A percentile compares a stretch with the other conserved stretches of the same genome.
Evolutionary conservation across 257 asterid species (phyloP).

Genomic region (Solanum clarkiae): DNA sequence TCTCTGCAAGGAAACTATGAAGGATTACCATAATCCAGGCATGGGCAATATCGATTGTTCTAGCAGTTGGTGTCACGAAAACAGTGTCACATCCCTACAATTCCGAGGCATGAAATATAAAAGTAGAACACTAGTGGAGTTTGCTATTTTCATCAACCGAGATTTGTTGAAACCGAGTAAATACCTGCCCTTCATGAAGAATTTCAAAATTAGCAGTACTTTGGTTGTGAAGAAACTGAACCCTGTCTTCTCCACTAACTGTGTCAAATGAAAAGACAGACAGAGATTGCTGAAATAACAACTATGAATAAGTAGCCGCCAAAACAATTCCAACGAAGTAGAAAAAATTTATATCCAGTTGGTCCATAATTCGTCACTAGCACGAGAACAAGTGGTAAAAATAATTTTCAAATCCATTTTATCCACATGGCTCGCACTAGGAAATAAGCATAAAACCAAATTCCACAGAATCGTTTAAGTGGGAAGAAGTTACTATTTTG

Average conservation of each 20-base stretch:
- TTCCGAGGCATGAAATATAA: slow-evolving; percentile 1
- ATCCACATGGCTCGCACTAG: not conserved
- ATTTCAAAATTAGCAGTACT: slow-evolving; percentile 86
- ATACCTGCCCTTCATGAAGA: slow-evolving; percentile 87
- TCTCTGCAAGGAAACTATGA: slow-evolving; percentile 10
- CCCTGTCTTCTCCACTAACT: slow-evolving; percentile 93
- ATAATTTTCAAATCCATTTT: not conserved
- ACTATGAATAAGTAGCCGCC: not conserved
- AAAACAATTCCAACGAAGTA: not conserved
- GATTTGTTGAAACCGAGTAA: slow-evolving; percentile 4
- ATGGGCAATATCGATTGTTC: slow-evolving; percentile 84
- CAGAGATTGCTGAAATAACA: not conserved
- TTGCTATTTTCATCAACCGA: not conserved
- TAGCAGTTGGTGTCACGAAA: slow-evolving; percentile 93
- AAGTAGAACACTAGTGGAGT: not conserved
- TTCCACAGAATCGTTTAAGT: not conserved
- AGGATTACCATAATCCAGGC: slow-evolving; percentile 77
- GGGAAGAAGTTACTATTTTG: not conserved
- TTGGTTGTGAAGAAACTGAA: slow-evolving; percentile 93
- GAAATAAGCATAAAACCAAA: not conserved
- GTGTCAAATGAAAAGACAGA: slow-evolving; percentile 14
- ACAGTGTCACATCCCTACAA: slow-evolving; percentile 92
- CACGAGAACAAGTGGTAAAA: not conserved
- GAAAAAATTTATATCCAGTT: not conserved
- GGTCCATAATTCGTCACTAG: not conserved